phyloP scores from a whole-genome alignment of 352 stramenopile species.

The Phytophthora sp. region DNA sequence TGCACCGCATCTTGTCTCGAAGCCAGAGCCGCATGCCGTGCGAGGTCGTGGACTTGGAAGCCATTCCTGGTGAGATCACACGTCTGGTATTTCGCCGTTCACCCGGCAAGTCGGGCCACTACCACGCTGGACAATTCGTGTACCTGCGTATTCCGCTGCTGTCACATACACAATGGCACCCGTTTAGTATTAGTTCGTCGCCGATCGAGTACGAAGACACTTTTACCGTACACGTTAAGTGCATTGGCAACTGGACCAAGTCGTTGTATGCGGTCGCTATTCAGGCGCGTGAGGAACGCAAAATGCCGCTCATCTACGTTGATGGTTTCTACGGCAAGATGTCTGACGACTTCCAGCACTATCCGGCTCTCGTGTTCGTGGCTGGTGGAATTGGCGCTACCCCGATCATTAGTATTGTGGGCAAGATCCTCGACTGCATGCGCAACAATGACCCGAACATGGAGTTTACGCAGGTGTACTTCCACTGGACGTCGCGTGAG shows the following conservation, averaged over 20 bases:
- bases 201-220: slow-evolving; percentile 86
- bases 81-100: slow-evolving; percentile 81
- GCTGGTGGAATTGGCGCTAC: slow-evolving; percentile 90
- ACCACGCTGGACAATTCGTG: slow-evolving; percentile 83
- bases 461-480: slow-evolving; percentile 78
- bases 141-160: slow-evolving; percentile 79
- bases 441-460: slow-evolving; percentile 79
- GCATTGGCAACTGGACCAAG: slow-evolving; percentile 80
- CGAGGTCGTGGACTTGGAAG: slow-evolving; percentile 84
- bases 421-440: slow-evolving; percentile 85
- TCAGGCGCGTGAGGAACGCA: slow-evolving; percentile 76
- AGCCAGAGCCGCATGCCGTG: slow-evolving; percentile 75
- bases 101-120: slow-evolving; percentile 76
- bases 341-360: slow-evolving; percentile 85
- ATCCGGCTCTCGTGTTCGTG: slow-evolving; percentile 79
- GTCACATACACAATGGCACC: slow-evolving; percentile 81
- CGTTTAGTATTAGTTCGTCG: slow-evolving; percentile 88
- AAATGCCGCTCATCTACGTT: slow-evolving; percentile 84
- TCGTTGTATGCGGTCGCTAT: slow-evolving; percentile 77
- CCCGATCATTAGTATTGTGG: slow-evolving; percentile 88
- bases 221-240: slow-evolving; percentile 85
- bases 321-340: slow-evolving; percentile 87
- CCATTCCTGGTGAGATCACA: slow-evolving; percentile 83
- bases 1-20: slow-evolving; percentile 79
- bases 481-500: slow-evolving; percentile 85